Evolutionary conservation across 345 rosid species (phyloP).

Genomic region (Eucalyptus victrix): DNA sequence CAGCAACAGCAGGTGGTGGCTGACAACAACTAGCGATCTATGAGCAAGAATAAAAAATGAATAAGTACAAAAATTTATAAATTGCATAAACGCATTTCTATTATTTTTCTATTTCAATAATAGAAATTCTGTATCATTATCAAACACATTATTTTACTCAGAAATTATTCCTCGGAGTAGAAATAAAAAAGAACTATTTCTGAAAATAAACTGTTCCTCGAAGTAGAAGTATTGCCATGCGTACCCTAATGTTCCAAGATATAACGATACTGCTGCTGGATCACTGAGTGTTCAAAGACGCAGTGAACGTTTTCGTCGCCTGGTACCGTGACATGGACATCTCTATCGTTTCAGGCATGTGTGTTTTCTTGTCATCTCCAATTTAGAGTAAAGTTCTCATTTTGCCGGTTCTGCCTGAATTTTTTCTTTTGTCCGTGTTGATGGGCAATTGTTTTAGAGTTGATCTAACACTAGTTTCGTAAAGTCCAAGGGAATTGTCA

Average conservation of each 20-base stretch:
- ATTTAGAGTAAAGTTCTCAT: not conserved
- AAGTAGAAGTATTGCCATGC: no score
- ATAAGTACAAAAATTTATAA: no score
- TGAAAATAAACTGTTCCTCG: no score
- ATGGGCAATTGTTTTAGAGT: not conserved
- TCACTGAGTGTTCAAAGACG: conserved; percentile 74
- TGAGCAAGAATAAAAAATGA: no score
- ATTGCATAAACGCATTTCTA: no score
- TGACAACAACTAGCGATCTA: rapidly evolving
- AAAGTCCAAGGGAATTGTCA: not conserved
- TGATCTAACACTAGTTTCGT: not conserved
- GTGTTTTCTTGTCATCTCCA: not conserved
- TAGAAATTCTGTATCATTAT: no score
- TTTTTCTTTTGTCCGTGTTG: not conserved
- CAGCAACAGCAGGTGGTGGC: rapidly evolving
- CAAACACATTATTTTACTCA: no score
- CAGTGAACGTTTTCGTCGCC: conserved; percentile 77
- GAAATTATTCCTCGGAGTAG: no score
- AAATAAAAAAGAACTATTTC: no score
- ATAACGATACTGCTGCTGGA: conserved; percentile 78
- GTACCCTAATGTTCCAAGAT: conserved; percentile 71
- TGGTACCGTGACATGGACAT: conserved; percentile 78
- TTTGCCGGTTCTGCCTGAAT: not conserved
- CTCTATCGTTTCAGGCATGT: conserved; percentile 83
- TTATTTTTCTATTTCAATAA: no score